Base-by-base conservation (phyloP, 164 flowering plant species). In the Litsea cubeba region DNA sequence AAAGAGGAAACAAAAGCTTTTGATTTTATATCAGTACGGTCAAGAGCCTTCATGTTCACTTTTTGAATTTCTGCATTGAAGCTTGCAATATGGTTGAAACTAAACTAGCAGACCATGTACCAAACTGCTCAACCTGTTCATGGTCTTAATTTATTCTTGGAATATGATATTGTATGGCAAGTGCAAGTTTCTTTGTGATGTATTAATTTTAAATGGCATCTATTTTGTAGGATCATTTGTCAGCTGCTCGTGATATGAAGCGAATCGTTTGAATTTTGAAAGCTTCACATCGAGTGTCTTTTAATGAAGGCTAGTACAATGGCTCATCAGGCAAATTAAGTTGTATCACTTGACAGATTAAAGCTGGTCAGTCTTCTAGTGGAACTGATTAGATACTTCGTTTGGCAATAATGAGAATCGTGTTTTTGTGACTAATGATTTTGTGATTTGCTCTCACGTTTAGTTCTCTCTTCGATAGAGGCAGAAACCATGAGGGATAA, bases 1-100 rank as follows among this genome's bases (percentile, higher is more conserved):
- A 91, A 87, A 84, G 97, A 92, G 81, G 98, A 93, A 0, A 89
- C 93, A 1, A 90, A 80, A 83, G 98, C 99, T 28, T 95, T 95
- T 78, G 99, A 95, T 77, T 95, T 95, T 76, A 93, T 95, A 76
- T 88, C 97, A 64, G 75, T 73, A 73, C 7, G 60, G n/a, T 54
- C n/a, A 3, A 7, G 46, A 0, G 46, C 46, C 46, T 5, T 8
- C 10, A 1, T 5, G 8, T 40, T 40, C 46, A 40, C 10, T 1
- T 40, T 40, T 8, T 40, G 46, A 40, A 40, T 40, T 7, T 40
- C 46, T 40, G 46, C 0, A 0, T 40, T 40, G 46, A 30, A 30
- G 46, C 46, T 40, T 40, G 46, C 11, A 40, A 40, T 40, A 7
- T 1, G 46, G 46, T 40, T 40, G 8, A 40, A 40, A 40, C 46